These are phyloP conservation scores for Daldinia vernicosa DNA, from an alignment of 495 filamentous ascomycete species.

Conservation along the genomic window DNA sequence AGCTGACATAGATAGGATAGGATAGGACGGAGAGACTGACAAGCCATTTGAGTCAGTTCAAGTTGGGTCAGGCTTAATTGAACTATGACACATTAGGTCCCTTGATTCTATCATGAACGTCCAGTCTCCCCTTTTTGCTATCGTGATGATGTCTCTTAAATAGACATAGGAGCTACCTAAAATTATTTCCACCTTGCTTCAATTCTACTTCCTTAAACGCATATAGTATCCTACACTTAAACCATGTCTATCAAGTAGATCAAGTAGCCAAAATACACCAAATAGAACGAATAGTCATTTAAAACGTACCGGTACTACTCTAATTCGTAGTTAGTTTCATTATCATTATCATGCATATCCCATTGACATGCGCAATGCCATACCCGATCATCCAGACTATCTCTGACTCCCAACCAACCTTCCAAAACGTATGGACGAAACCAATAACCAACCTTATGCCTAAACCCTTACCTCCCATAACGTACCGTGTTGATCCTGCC, in stretches of 20 bases:
- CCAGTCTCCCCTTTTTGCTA: background rate
- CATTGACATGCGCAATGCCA: background rate
- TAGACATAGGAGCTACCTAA: no score
- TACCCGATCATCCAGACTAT: background rate
- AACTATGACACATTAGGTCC: background rate
- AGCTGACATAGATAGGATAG: constrained; percentile 17
- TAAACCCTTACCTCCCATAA: background rate
- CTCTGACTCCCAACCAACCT: background rate
- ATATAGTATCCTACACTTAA: no score
- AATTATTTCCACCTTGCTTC: no score
- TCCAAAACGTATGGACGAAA: background rate
- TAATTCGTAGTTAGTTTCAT: background rate
- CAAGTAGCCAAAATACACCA: background rate
- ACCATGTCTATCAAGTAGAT: no score
- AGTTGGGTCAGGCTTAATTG: background rate
- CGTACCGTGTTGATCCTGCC: background rate
- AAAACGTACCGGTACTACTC: background rate
- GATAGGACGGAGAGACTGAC: background rate
- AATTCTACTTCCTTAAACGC: no score
- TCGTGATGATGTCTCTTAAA: background rate
- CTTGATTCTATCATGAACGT: background rate
- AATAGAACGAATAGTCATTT: background rate
- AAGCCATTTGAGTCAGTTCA: background rate
- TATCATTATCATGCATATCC: background rate
- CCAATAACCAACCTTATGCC: background rate